Conservation (phyloP, 148 eudicot species). For the Heliamphora exappendiculata region DNA sequence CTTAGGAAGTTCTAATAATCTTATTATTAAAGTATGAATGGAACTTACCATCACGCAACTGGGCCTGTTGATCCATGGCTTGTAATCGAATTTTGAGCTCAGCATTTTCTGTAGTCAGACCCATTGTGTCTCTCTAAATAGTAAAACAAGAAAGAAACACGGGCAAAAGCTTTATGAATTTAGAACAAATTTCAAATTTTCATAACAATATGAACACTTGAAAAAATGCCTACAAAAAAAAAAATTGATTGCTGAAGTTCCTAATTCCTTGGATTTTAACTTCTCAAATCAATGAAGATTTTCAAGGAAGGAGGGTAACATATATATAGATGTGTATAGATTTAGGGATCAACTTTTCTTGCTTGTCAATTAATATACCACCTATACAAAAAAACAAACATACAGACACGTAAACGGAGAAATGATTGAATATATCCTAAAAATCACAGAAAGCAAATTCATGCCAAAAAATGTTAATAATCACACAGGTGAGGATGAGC, state of each 20-base stretch:
- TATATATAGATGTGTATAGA: not conserved
- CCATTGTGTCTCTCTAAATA: conserved; percentile 35
- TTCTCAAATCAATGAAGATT: not conserved
- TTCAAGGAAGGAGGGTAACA: not conserved
- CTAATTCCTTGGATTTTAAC: too few relatives aligned
- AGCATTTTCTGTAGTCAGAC: conserved; percentile 28
- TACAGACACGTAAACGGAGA: too few relatives aligned
- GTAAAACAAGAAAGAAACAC: not conserved
- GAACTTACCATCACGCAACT: conserved; percentile 45
- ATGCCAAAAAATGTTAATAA: not conserved
- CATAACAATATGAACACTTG: not conserved
- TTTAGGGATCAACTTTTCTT: not conserved
- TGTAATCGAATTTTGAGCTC: conserved; percentile 36
- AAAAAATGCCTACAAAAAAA: too few relatives aligned
- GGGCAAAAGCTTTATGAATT: not conserved
- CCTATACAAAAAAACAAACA: too few relatives aligned
- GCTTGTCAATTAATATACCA: too few relatives aligned
- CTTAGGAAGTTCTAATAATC: not conserved
- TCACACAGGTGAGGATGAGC: not conserved
- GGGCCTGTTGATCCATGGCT: conserved; percentile 44
- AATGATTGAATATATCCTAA: too few relatives aligned
- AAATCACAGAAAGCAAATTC: too few relatives aligned
- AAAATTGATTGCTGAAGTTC: too few relatives aligned
- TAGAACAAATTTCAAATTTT: not conserved
- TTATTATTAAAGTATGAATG: not conserved